phyloP scores from a whole-genome alignment of 2,329 filamentous ascomycete genomes.

The Dactylellina leptospora region DNA sequence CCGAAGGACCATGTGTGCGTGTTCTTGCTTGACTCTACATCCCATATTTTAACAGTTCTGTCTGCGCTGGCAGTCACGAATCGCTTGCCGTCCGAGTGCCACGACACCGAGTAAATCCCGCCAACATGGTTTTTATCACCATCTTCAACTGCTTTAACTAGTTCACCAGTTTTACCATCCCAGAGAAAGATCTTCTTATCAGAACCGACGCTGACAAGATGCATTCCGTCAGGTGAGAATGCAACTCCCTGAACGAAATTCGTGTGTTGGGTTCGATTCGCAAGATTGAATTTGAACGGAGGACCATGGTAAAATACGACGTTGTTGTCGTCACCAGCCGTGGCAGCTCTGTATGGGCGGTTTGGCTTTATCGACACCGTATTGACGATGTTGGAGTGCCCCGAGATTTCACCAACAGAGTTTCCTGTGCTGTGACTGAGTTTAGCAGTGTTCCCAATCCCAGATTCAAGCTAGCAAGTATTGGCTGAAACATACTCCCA shows the following conservation, averaged over 20 bases:
- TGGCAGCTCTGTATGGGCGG: constrained; percentile 88
- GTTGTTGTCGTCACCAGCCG: constrained; percentile 87
- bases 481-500: constrained; percentile 42
- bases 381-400: constrained; percentile 91
- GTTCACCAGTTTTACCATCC: constrained; percentile 92
- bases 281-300: constrained; percentile 95
- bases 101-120: constrained; percentile 90
- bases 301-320: constrained; percentile 92
- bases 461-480: constrained; percentile 72
- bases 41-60: constrained; percentile 94
- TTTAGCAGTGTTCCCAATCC: not conserved
- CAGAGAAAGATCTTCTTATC: constrained; percentile 93
- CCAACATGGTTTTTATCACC: constrained; percentile 87
- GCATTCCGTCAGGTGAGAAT: constrained; percentile 86
- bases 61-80: constrained; percentile 93
- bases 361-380: constrained; percentile 88
- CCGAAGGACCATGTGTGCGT: constrained; percentile 87
- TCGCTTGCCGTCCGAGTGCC: constrained; percentile 83
- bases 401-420: constrained; percentile 90
- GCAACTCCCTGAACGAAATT: constrained; percentile 88
- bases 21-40: constrained; percentile 78
- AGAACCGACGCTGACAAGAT: constrained; percentile 87
- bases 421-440: constrained; percentile 80
- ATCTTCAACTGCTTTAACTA: constrained; percentile 72
- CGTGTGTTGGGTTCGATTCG: constrained; percentile 76